Evolutionary conservation across 176 grass and related monocot species (phyloP).

Genomic region (Cenchrus fungigraminus): DNA sequence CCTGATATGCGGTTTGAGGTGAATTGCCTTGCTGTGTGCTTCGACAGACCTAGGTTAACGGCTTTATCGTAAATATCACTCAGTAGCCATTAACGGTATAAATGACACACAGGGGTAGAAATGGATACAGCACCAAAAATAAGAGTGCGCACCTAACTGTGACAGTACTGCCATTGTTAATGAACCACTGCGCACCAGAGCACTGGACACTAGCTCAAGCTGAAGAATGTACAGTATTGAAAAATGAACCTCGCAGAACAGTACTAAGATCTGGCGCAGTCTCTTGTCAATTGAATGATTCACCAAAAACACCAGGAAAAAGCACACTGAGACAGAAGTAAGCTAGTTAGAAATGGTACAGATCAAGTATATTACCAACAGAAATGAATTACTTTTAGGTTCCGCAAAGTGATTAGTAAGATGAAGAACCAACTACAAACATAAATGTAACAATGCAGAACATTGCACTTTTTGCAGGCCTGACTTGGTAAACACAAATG

Average conservation of each 20-base stretch:
- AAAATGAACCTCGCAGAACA: constrained; percentile 93
- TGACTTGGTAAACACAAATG: background rate
- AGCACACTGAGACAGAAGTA: constrained; percentile 74
- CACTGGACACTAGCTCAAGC: constrained; percentile 84
- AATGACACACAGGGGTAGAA: constrained; percentile 33
- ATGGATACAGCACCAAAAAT: constrained; percentile 36
- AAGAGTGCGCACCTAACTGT: constrained; percentile 79
- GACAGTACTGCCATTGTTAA: constrained; percentile 77
- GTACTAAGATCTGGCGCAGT: constrained; percentile 81
- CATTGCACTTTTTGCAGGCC: background rate
- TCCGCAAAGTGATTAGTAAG: constrained; percentile 12
- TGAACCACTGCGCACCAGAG: constrained; percentile 67
- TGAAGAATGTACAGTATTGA: constrained; percentile 94
- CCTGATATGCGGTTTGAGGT: background rate
- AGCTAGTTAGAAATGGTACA: constrained; percentile 28
- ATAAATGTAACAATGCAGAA: constrained; percentile 9
- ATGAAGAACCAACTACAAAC: constrained; percentile 20
- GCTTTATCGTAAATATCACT: background rate
- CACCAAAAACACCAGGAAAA: constrained; percentile 94
- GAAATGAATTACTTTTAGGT: constrained; percentile 8
- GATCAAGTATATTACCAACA: constrained; percentile 10
- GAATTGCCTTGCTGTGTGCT: background rate
- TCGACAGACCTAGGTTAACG: background rate
- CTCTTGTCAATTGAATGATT: constrained; percentile 79
- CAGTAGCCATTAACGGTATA: background rate